Base-by-base conservation (phyloP, 805 yeast genomes). In the Suhomyces xylopsoci region DNA sequence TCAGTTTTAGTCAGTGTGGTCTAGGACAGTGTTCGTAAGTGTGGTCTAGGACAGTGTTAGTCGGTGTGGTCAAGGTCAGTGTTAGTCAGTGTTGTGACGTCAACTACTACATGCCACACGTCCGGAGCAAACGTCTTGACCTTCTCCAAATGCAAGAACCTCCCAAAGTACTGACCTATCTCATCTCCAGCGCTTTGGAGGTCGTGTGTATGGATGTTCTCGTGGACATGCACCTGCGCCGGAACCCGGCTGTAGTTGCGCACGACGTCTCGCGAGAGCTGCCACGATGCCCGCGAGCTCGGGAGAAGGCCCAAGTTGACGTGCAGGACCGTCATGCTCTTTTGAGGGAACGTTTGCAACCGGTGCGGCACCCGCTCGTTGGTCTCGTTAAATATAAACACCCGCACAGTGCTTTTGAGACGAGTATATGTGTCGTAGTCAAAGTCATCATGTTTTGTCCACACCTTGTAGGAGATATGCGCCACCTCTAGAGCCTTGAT, bases 121-220 rank as follows among this genome's bases (percentile, higher is more conserved):
- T 87, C 93, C 0, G 97, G 97, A 0, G 96, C 96, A 75, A 84
- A 90, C 0, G 93, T 87, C 69, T 90, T 90, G 51, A 90, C 88
- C 58, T 73, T 80, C 56, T 87, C 90, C 8, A 85, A 54, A 54
- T 81, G 84, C 1, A 60, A 8, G 9, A 67, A 67, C 6, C 45
- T 51, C 1, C 15, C 50, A 25, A 51, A 52, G n/a, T 24, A n/a
- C 12, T 19, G 36, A 2, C 45, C 43, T 2, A 71, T 64, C 3
- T 57, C 55, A 1, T 50, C 44, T 14, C 53, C 45, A 62, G 81
- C 71, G 1, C 50, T 30, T 0, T 65, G 70, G 4, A 87, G 62
- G 0, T 76, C 78, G 2, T 60, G 59, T 1, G 69, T 65, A 36
- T 77, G 81, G 1, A 86, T 85, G 59, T 90, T 90, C 58, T 88